phyloP scores from a whole-genome alignment of 257 asterid species.

The Plantago elongata region DNA sequence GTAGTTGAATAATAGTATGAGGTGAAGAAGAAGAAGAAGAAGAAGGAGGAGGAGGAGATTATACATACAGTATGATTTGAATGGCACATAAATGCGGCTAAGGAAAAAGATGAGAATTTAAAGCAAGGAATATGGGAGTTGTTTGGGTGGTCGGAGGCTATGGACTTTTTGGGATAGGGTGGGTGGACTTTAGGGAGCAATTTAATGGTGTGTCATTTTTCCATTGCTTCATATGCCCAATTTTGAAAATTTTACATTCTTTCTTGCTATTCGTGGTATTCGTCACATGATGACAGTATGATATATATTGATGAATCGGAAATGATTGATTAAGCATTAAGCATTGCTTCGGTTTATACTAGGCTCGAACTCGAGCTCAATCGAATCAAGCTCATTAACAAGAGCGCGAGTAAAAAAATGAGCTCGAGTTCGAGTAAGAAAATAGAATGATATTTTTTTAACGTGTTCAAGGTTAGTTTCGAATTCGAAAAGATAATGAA shows the following conservation, averaged over 20 bases:
- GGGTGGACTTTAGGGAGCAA: conserved; percentile 28
- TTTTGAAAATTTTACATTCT: background rate
- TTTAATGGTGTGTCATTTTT: background rate
- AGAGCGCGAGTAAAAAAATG: too few relatives aligned
- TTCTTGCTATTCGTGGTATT: conserved; percentile 2
- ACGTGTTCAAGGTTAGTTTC: too few relatives aligned
- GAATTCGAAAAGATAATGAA: too few relatives aligned
- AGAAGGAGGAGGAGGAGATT: too few relatives aligned
- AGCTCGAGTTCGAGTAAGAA: too few relatives aligned
- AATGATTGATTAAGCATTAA: too few relatives aligned
- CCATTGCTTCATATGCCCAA: background rate
- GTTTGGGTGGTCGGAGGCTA: conserved; percentile 33
- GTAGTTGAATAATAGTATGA: conserved; percentile 3
- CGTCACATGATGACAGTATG: background rate
- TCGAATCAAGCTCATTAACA: too few relatives aligned
- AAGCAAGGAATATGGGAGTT: conserved; percentile 15
- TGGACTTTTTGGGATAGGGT: conserved; percentile 28
- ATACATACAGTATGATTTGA: background rate
- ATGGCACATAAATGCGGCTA: conserved; percentile 18
- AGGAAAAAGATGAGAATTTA: background rate
- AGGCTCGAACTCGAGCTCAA: too few relatives aligned
- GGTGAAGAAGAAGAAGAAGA: background rate
- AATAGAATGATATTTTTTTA: too few relatives aligned
- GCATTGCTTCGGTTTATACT: too few relatives aligned
- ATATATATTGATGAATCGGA: too few relatives aligned